Evolutionary conservation across 2,329 filamentous ascomycete genomes (phyloP).

Genomic region (Aspergillus pseudotamarii): DNA sequence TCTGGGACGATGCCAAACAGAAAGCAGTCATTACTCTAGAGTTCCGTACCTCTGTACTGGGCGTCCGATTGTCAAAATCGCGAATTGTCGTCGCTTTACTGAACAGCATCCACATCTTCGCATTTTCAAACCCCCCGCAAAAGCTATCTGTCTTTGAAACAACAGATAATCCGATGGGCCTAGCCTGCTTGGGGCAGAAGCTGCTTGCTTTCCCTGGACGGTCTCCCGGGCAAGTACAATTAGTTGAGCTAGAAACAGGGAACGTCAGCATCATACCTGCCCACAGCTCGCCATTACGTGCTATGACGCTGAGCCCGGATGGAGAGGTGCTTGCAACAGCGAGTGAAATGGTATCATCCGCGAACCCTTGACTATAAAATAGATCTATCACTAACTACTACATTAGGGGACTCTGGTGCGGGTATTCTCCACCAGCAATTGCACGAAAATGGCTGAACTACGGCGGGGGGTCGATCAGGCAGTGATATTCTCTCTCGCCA

Average conservation of each 20-base stretch:
- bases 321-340: slow-evolving; percentile 84
- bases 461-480: slow-evolving; percentile 87
- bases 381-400: slow-evolving; percentile 17
- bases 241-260: slow-evolving; percentile 75
- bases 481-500: slow-evolving; percentile 81
- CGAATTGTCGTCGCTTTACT: slow-evolving; percentile 80
- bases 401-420: slow-evolving; percentile 79
- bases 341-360: slow-evolving; percentile 67
- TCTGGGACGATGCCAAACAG: slow-evolving; percentile 87
- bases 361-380: not conserved
- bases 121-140: slow-evolving; percentile 71
- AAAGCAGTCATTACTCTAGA: slow-evolving; percentile 76
- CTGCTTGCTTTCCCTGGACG: slow-evolving; percentile 84
- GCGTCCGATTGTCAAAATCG: slow-evolving; percentile 74
- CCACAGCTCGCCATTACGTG: slow-evolving; percentile 76
- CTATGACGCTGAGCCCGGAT: slow-evolving; percentile 77
- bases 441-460: slow-evolving; percentile 79
- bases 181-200: slow-evolving; percentile 75
- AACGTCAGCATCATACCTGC: slow-evolving; percentile 94
- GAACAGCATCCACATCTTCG: slow-evolving; percentile 80
- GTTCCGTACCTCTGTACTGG: slow-evolving; percentile 76
- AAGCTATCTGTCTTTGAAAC: slow-evolving; percentile 80
- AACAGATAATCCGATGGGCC: slow-evolving; percentile 76
- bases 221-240: slow-evolving; percentile 82
- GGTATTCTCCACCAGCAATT: slow-evolving; percentile 78